Conservation (phyloP, 768 basidiomycete species). For the Termitomyces sp. region DNA sequence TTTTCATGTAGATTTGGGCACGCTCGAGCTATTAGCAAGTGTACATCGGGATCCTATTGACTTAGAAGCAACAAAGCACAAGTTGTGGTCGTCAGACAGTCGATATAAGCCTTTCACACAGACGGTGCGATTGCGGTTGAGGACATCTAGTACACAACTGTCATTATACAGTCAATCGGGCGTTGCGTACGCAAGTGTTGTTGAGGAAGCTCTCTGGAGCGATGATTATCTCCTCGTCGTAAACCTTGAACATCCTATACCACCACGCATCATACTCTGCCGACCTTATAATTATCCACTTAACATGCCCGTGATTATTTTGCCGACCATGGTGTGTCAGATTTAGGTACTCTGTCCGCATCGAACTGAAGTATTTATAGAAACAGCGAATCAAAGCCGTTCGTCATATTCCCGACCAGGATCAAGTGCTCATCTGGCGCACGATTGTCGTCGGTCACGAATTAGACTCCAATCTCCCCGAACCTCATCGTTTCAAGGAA, state of each 20-base stretch:
- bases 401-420: slow-evolving; percentile 46
- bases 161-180: not conserved
- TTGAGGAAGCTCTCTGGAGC: not conserved
- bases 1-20: slow-evolving; percentile 32
- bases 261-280: not conserved
- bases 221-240: not conserved
- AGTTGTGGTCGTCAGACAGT: not conserved
- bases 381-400: slow-evolving; percentile 43
- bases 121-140: not conserved
- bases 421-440: slow-evolving; percentile 49
- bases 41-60: not conserved
- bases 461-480: not conserved
- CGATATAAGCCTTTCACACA: not conserved
- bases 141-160: not conserved
- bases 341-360: not conserved
- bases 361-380: slow-evolving; percentile 19
- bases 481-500: no score
- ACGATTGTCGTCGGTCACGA: not conserved
- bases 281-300: no score
- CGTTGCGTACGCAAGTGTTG: not conserved
- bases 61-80: not conserved
- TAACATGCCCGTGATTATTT: no score
- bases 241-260: not conserved
- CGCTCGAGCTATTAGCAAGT: slow-evolving; percentile 34
- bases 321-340: not conserved